These are phyloP conservation scores for Didymella glomerata DNA, from an alignment of 2,329 filamentous ascomycete genomes.

Conservation along the genomic window DNA sequence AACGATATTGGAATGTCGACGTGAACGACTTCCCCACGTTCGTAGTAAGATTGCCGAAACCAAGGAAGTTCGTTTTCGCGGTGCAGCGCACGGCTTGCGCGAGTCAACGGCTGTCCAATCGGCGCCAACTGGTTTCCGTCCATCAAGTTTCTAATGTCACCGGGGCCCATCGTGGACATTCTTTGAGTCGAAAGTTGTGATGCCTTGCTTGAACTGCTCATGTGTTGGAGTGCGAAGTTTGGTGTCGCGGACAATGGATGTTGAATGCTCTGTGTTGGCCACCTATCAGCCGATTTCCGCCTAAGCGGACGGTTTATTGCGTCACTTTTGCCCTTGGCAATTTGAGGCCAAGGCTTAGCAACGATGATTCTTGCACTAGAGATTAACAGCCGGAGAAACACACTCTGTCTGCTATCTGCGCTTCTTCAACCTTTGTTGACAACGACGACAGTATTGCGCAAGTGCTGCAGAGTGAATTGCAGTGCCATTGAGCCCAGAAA, in stretches of 20 bases:
- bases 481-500: constrained; percentile 29
- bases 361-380: constrained; percentile 22
- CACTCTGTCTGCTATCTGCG: constrained; percentile 12
- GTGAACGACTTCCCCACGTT: constrained; percentile 3
- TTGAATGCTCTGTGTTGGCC: constrained; percentile 1
- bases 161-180: background rate
- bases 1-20: background rate
- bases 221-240: background rate
- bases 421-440: constrained; percentile 18
- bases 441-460: constrained; percentile 1
- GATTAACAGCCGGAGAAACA: constrained; percentile 19
- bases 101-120: constrained; percentile 16
- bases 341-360: constrained; percentile 24
- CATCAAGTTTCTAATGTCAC: background rate
- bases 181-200: background rate
- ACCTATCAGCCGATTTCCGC: constrained; percentile 13
- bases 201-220: background rate
- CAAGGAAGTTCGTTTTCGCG: constrained; percentile 5
- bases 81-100: constrained; percentile 14
- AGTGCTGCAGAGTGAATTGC: constrained; percentile 21
- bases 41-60: constrained; percentile 9
- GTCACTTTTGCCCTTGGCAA: constrained; percentile 7
- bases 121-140: constrained; percentile 17
- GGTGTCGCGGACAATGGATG: background rate
- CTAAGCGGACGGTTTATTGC: constrained; percentile 15